These are phyloP conservation scores for Mallotus japonicus DNA, from an alignment of 441 rosid species.

Conservation along the genomic window DNA sequence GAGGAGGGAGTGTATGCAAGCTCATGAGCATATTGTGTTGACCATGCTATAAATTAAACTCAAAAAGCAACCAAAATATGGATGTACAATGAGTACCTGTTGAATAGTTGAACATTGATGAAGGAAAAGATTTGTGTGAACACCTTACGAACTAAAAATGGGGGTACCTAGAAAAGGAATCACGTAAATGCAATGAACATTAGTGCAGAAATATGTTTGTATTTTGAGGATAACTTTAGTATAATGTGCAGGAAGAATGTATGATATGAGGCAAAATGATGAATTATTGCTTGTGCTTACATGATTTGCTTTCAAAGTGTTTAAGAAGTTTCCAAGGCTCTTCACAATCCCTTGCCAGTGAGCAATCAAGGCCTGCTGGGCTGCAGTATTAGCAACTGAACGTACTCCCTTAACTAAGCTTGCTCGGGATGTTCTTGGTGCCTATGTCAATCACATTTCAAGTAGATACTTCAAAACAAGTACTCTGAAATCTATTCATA, in stretches of 20 bases:
- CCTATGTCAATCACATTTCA: slow-evolving; percentile 45
- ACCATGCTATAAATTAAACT: not conserved
- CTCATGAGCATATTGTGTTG: not conserved
- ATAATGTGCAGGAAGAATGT: not conserved
- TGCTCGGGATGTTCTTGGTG: slow-evolving; percentile 99
- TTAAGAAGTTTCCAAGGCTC: slow-evolving; percentile 89
- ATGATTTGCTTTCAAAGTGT: slow-evolving; percentile 74
- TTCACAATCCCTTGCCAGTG: slow-evolving; percentile 99
- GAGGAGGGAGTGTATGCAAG: not conserved
- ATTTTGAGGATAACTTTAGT: not conserved
- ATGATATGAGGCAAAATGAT: not conserved
- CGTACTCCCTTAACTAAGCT: slow-evolving; percentile 98
- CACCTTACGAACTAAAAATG: slow-evolving; percentile 85
- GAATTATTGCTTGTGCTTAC: slow-evolving; percentile 36
- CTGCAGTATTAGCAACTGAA: slow-evolving; percentile 76
- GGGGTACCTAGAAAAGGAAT: slow-evolving; percentile 58
- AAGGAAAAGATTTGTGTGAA: slow-evolving; percentile 89
- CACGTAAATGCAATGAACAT: not conserved
- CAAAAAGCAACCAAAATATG: not conserved
- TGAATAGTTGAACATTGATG: slow-evolving; percentile 84
- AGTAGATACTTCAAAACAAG: slow-evolving; percentile 6
- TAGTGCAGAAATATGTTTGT: not conserved
- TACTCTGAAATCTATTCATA: not conserved
- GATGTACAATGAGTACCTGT: slow-evolving; percentile 44
- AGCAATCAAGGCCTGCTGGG: slow-evolving; percentile 92